Conservation (phyloP, 2,329 filamentous ascomycete genomes). For the Ascochyta lentis region DNA sequence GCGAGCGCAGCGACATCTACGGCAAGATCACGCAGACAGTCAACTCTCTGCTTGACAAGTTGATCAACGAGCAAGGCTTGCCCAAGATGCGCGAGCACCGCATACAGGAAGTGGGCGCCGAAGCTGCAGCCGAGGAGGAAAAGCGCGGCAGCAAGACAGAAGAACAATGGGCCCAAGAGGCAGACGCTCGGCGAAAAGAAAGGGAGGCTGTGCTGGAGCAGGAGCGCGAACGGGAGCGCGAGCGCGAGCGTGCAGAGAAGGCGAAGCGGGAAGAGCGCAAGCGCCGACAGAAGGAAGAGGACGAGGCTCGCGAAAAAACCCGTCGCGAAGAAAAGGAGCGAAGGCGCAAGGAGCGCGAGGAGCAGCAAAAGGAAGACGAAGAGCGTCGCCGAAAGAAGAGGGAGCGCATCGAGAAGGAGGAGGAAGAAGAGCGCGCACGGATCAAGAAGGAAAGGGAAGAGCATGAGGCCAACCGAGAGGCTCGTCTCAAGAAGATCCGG, state of each 20-base stretch:
- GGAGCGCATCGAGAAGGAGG: constrained; percentile 43
- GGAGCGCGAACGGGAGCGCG: constrained; percentile 65
- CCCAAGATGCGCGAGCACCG: constrained; percentile 72
- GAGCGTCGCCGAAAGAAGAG: constrained; percentile 41
- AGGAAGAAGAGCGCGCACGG: constrained; percentile 60
- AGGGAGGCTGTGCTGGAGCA: constrained; percentile 68
- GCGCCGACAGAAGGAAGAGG: constrained; percentile 57
- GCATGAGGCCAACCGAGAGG: constrained; percentile 53
- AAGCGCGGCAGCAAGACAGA: constrained; percentile 73
- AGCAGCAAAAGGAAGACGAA: constrained; percentile 40
- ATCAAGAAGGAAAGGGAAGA: constrained; percentile 53
- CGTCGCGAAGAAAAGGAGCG: constrained; percentile 57
- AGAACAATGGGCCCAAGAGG: constrained; percentile 73
- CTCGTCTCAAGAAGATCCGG: constrained; percentile 50
- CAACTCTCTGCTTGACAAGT: constrained; percentile 69
- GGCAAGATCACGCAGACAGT: constrained; percentile 73
- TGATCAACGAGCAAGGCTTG: constrained; percentile 68
- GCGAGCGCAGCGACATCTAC: constrained; percentile 79
- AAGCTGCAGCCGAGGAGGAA: constrained; percentile 70
- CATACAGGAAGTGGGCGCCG: constrained; percentile 71
- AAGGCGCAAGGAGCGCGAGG: constrained; percentile 40
- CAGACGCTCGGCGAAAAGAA: constrained; percentile 64
- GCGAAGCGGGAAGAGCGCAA: constrained; percentile 65
- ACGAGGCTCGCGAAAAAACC: constrained; percentile 53
- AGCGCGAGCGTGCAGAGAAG: constrained; percentile 58